Evolutionary conservation across 2,329 filamentous ascomycete genomes (phyloP).

Genomic region (Rachicladosporium sp.): DNA sequence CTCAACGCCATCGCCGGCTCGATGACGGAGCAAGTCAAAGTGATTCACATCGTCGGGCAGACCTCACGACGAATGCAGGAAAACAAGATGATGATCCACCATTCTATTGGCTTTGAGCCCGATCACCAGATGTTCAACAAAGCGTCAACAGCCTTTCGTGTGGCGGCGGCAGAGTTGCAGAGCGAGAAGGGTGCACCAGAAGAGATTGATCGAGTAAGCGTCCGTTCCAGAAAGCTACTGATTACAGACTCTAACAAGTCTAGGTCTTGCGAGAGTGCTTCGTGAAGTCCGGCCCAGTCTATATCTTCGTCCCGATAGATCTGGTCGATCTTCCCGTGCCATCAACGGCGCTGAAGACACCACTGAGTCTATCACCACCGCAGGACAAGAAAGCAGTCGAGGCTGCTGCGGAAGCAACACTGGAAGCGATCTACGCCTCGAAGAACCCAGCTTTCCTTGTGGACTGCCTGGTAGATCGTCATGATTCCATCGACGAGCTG

Average conservation of each 20-base stretch:
- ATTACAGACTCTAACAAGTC: too few species aligned
- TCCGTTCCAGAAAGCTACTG: too few species aligned
- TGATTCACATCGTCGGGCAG: slow-evolving; percentile 37
- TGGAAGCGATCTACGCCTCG: slow-evolving; percentile 20
- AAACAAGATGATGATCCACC: slow-evolving; percentile 34
- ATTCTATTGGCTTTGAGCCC: slow-evolving; percentile 29
- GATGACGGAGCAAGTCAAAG: slow-evolving; percentile 31
- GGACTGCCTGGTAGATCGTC: slow-evolving; percentile 28
- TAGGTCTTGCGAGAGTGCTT: slow-evolving; percentile 30
- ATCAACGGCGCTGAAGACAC: slow-evolving; percentile 23
- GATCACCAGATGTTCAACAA: slow-evolving; percentile 32
- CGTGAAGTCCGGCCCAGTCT: slow-evolving; percentile 30
- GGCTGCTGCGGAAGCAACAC: slow-evolving; percentile 24
- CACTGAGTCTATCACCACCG: slow-evolving; percentile 24
- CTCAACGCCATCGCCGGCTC: slow-evolving; percentile 34
- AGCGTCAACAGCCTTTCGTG: slow-evolving; percentile 25
- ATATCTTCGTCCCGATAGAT: slow-evolving; percentile 34
- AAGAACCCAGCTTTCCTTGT: slow-evolving; percentile 28
- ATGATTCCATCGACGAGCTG: slow-evolving; percentile 25
- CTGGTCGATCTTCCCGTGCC: slow-evolving; percentile 27
- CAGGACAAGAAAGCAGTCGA: slow-evolving; percentile 16
- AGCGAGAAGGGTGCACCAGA: slow-evolving; percentile 27
- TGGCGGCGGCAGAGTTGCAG: slow-evolving; percentile 29
- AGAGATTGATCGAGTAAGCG: slow-evolving; percentile 29
- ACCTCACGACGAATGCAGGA: slow-evolving; percentile 31